Base-by-base conservation (phyloP, 2,329 filamentous ascomycete genomes). In the Hymenoscyphus scutula region DNA sequence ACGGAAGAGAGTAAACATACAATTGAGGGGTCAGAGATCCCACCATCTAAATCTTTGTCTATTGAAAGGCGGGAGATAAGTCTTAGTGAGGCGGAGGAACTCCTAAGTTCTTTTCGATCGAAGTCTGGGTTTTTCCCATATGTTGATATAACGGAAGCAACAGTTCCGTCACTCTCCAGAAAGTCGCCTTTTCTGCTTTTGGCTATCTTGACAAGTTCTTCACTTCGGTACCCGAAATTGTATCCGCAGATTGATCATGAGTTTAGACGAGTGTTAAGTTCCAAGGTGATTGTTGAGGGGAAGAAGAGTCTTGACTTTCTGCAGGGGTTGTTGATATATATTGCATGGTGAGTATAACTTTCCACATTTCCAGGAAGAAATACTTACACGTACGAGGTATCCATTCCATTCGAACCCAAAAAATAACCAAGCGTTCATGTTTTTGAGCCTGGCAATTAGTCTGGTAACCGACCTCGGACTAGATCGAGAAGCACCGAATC, bases 321-420 rank as follows among this genome's bases (percentile, higher is more conserved):
- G 0, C 81, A 84, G 65, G 84, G 84, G 2, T 72, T 87, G n/a
- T 74, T 87, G 51, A 77, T 87, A 7, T 87, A 87, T 63, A 80
- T 82, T 61, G 77, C 80, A 11, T 88, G 85, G 85, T 86, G 71
- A 67, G 76, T 61, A 23, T 10, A 30, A 19, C 11, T 34, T 8
- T 63, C 2, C 1, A 25, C n/a, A 48, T 48, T 7, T 11, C 3
- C 25, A 13, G 10, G 11, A 4, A 48, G 10, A 48, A 48, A 23
- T 11, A 23, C 10, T 51, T 19, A 51, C 19, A 25, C 13, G 5
- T 1, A 25, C 3, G 17, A 71, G 70, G 70, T 73, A 72, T 61
- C 72, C 72, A 23, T 60, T 70, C n/a, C 67, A 72, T 60, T 56
- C 65, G 4, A 72, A 70, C 58, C 72, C 71, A 7, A 70, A 68